phyloP scores from a whole-genome alignment of 1,139 yeast species.

The Magnusiomyces starmeri region DNA sequence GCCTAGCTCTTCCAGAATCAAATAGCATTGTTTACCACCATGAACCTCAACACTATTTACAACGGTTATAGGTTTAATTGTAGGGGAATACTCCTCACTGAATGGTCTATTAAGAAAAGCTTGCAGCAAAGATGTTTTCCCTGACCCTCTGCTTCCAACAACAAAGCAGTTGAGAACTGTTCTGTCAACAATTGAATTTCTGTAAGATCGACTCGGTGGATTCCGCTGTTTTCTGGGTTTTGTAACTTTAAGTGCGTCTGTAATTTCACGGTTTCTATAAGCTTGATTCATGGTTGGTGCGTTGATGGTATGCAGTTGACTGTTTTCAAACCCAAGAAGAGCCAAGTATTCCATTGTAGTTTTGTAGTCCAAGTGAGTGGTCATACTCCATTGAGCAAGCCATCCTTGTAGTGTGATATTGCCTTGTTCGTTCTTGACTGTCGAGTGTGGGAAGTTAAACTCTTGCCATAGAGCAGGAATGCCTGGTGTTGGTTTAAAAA shows the following conservation, averaged over 20 bases:
- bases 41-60: constrained; percentile 91
- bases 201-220: constrained; percentile 49
- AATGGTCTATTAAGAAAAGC: constrained; percentile 72
- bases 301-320: constrained; percentile 13
- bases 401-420: constrained; percentile 92
- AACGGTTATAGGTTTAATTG: constrained; percentile 70
- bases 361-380: constrained; percentile 76
- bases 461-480: constrained; percentile 82
- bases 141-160: constrained; percentile 77
- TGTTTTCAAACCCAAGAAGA: constrained; percentile 71
- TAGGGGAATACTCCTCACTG: constrained; percentile 69
- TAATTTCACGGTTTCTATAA: constrained; percentile 34
- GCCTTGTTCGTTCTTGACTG: constrained; percentile 85
- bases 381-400: constrained; percentile 98
- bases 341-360: constrained; percentile 85
- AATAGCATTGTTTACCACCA: constrained; percentile 92
- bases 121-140: constrained; percentile 72
- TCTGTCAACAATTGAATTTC: constrained; percentile 66
- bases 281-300: neutral
- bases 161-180: constrained; percentile 87
- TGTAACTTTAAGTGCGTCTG: constrained; percentile 71
- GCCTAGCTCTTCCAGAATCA: constrained; percentile 84
- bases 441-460: constrained; percentile 74
- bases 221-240: constrained; percentile 58
- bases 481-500: constrained; percentile 89